A percentile compares a stretch with the other conserved stretches of the same genome.
phyloP scores from a whole-genome alignment of 345 rosid species.

The Brassica carinata region DNA sequence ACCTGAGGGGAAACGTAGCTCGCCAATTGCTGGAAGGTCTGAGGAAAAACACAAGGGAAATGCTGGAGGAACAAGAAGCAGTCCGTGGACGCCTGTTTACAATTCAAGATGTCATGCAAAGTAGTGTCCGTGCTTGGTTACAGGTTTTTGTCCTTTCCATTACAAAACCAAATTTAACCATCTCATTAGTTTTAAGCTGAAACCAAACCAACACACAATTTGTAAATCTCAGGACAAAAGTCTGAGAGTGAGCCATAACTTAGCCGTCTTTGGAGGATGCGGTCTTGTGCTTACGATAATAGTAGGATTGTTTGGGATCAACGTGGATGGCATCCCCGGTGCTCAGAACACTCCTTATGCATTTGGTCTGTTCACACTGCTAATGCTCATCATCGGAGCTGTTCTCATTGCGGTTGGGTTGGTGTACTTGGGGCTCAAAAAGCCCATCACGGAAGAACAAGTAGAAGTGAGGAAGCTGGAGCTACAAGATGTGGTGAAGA shows the following conservation, averaged over 20 bases:
- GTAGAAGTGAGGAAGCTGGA: slow-evolving; percentile 78
- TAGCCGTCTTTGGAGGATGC: slow-evolving; percentile 91
- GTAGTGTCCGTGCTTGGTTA: slow-evolving; percentile 98
- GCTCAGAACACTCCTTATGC: slow-evolving; percentile 77
- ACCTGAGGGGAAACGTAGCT: slow-evolving; percentile 64
- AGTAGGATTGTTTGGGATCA: slow-evolving; percentile 93
- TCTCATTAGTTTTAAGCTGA: background rate
- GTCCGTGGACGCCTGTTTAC: slow-evolving; percentile 96
- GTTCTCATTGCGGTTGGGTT: slow-evolving; percentile 67
- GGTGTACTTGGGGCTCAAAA: slow-evolving; percentile 74
- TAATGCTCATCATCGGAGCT: slow-evolving; percentile 54
- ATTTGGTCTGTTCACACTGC: slow-evolving; percentile 69
- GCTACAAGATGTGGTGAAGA: slow-evolving; percentile 78
- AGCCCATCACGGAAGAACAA: slow-evolving; percentile 64
- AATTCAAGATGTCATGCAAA: slow-evolving; percentile 97
- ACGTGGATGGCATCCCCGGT: slow-evolving; percentile 98
- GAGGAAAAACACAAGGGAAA: slow-evolving; percentile 77
- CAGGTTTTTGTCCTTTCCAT: slow-evolving; percentile 54
- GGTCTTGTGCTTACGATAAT: slow-evolving; percentile 79
- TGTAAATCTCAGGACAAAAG: slow-evolving; percentile 66
- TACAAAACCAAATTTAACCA: background rate
- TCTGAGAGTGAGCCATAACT: slow-evolving; percentile 84
- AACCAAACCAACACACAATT: background rate
- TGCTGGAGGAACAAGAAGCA: slow-evolving; percentile 98
- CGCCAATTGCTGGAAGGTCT: slow-evolving; percentile 60